Evolutionary conservation across 2,329 filamentous ascomycete species (phyloP).

Genomic region (Capronia coronata): DNA sequence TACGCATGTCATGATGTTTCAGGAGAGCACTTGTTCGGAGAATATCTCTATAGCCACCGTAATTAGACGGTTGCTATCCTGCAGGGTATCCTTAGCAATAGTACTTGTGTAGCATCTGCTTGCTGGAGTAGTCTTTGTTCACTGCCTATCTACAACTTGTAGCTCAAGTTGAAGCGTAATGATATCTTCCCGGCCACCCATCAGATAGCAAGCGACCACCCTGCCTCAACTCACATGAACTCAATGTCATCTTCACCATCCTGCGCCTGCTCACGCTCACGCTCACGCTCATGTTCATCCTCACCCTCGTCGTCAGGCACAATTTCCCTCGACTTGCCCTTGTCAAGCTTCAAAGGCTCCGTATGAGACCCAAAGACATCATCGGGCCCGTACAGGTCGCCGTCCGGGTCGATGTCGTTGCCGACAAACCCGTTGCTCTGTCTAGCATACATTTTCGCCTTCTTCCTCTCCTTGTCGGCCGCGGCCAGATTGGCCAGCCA

Average conservation of each 20-base stretch:
- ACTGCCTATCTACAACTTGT: no score
- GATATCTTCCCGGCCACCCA: no score
- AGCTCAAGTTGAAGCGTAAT: no score
- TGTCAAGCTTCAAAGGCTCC: background rate
- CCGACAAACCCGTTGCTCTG: background rate
- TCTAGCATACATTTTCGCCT: background rate
- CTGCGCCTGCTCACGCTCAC: background rate
- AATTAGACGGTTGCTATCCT: no score
- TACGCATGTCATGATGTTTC: no score
- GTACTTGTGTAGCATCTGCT: no score
- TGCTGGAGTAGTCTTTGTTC: no score
- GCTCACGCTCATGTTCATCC: background rate
- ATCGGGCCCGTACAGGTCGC: background rate
- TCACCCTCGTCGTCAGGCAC: background rate
- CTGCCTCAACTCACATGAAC: conserved; percentile 19
- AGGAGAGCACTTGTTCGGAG: no score
- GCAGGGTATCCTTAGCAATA: no score
- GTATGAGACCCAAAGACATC: background rate
- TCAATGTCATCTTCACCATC: conserved; percentile 7
- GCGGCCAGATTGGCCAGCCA: background rate
- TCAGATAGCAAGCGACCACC: no score
- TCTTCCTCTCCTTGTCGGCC: background rate
- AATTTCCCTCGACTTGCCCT: background rate
- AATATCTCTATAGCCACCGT: no score
- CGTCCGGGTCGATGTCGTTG: background rate